These are phyloP conservation scores for Sarcocystis neurona DNA, from an alignment of 169 alveolate genomes.

Conservation along the genomic window DNA sequence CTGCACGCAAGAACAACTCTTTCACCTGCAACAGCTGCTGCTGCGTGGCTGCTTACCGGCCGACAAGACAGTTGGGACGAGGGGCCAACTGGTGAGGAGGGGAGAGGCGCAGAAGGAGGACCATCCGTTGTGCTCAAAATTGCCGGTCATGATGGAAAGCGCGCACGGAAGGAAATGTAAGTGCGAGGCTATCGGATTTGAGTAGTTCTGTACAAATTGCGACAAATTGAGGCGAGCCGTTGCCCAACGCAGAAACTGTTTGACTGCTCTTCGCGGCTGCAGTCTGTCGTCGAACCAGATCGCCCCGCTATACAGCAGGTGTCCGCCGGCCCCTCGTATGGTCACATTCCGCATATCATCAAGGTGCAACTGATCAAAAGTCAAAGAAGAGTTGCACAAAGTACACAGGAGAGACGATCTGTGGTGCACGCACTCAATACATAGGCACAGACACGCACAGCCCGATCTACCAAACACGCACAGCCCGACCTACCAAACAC, in stretches of 20 bases:
- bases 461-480: too few species aligned
- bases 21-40: too few species aligned
- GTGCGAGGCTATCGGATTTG: conserved; percentile 5
- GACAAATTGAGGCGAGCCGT: not conserved
- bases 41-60: conserved; percentile 34
- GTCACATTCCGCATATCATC: not conserved
- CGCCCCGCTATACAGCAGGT: not conserved
- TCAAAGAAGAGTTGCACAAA: not conserved
- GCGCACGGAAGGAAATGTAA: conserved; percentile 46
- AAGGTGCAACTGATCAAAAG: not conserved
- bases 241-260: not conserved
- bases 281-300: not conserved
- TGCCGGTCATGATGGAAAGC: conserved; percentile 33
- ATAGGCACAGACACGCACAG: too few species aligned
- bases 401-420: too few species aligned
- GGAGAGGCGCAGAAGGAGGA: conserved; percentile 44
- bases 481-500: too few species aligned
- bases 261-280: not conserved
- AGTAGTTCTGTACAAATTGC: not conserved
- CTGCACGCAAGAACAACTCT: too few species aligned
- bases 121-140: conserved; percentile 29
- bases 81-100: conserved; percentile 26
- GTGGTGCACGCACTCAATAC: too few species aligned
- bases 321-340: not conserved
- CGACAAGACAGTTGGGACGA: not conserved